Percentiles rank a stretch among this genome's conserved stretches.
These are phyloP conservation scores for Secale cereale DNA, from an alignment of 176 grass and related monocot species.

Conservation along the genomic window DNA sequence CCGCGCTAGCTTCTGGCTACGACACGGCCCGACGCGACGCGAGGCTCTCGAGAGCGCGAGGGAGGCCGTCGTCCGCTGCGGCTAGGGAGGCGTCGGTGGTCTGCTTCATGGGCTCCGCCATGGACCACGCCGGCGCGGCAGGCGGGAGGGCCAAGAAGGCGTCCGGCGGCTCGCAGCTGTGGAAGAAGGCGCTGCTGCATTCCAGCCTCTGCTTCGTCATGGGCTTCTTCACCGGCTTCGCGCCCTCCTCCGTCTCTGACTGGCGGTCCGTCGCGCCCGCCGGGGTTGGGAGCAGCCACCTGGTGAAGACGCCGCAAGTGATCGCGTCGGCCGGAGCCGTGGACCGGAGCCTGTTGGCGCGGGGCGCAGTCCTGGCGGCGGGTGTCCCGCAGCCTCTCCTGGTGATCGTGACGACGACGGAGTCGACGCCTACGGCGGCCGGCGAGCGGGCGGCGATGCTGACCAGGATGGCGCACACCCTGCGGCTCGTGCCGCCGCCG, in stretches of 20 bases:
- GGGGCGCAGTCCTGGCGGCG: not conserved
- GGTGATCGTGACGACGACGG: constrained; percentile 79
- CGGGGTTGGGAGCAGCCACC: constrained; percentile 29
- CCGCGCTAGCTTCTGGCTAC: not conserved
- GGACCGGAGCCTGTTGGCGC: constrained; percentile 35
- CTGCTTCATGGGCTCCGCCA: constrained; percentile 27
- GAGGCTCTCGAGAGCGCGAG: not conserved
- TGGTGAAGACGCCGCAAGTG: not conserved
- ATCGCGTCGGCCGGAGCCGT: not conserved
- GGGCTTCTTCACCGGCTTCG: constrained; percentile 99
- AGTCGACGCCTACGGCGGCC: constrained; percentile 30
- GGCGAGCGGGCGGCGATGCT: constrained; percentile 48
- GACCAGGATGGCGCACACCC: constrained; percentile 67
- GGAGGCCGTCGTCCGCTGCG: not conserved
- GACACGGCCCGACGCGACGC: constrained; percentile 19
- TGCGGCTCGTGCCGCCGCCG: constrained; percentile 61
- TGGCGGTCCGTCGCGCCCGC: constrained; percentile 34
- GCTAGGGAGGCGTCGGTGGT: not conserved
- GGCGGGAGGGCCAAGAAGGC: constrained; percentile 35
- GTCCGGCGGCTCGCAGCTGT: constrained; percentile 51
- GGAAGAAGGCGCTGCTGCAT: constrained; percentile 85
- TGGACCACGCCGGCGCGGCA: constrained; percentile 20
- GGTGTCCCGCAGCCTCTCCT: constrained; percentile 33
- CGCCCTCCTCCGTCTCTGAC: constrained; percentile 65
- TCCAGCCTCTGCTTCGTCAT: constrained; percentile 93